Evolutionary conservation across 257 asterid genomes (phyloP).

Genomic region (Solanum lycopersicoides): DNA sequence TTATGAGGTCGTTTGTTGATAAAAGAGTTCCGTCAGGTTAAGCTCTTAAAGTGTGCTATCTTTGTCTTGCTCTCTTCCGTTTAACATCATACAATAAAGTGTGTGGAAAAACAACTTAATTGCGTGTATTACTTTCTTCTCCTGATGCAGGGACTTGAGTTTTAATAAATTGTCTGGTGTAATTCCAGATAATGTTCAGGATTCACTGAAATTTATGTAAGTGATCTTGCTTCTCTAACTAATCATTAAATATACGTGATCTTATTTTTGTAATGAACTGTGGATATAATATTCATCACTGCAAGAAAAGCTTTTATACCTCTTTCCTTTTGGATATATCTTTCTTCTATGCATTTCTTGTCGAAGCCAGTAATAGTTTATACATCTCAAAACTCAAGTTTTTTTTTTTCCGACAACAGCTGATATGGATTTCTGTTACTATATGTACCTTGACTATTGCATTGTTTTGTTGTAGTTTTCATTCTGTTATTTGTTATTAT

Average conservation of each 20-base stretch:
- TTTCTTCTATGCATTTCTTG: neutral
- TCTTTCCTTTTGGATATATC: neutral
- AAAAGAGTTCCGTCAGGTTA: neutral
- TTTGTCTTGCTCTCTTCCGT: neutral
- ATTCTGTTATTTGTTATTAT: neutral
- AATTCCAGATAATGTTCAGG: neutral
- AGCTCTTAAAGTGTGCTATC: neutral
- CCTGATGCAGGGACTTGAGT: conserved; percentile 1
- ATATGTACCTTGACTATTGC: neutral
- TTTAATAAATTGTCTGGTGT: neutral
- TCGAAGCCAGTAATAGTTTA: neutral
- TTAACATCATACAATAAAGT: neutral
- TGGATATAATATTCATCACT: neutral
- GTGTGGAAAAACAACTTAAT: neutral
- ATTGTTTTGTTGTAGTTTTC: neutral
- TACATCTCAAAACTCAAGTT: neutral
- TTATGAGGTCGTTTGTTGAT: neutral
- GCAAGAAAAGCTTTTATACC: neutral
- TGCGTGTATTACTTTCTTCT: neutral
- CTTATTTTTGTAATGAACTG: neutral
- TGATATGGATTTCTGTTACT: neutral
- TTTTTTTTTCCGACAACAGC: neutral
- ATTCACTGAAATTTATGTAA: neutral
- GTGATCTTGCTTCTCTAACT: neutral
- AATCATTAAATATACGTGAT: neutral